Percentiles rank a stretch among this genome's conserved stretches.
phyloP scores from a whole-genome alignment of 2,329 filamentous ascomycete genomes.

The Aspergillus brunneoviolaceus region DNA sequence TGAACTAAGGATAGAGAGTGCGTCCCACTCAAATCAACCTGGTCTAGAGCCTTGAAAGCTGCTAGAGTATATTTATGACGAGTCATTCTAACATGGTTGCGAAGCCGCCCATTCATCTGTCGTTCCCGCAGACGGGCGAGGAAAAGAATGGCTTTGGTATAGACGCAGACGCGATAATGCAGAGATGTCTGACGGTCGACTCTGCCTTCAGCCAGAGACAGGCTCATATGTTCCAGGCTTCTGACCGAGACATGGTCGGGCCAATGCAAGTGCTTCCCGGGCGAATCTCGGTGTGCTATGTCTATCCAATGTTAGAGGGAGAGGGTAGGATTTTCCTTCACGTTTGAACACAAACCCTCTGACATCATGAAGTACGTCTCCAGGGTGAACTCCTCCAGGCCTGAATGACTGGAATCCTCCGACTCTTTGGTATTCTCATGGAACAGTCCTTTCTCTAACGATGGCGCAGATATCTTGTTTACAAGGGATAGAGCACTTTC shows the following conservation, averaged over 20 bases:
- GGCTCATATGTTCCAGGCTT: slow-evolving; percentile 2
- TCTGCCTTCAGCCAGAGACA: background rate
- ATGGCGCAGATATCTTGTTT: background rate
- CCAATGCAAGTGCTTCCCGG: background rate
- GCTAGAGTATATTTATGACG: background rate
- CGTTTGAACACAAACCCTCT: too few species aligned
- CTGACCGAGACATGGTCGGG: background rate
- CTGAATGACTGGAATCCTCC: too few species aligned
- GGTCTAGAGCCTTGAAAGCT: background rate
- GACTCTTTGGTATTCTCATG: background rate
- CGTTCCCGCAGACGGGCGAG: background rate
- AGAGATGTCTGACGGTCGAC: background rate
- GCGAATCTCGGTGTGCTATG: background rate
- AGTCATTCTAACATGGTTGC: too few species aligned
- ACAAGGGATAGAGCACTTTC: background rate
- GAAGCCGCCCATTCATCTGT: background rate
- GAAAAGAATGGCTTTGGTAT: background rate
- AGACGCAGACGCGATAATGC: slow-evolving; percentile 3
- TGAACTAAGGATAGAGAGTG: background rate
- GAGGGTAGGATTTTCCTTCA: too few species aligned
- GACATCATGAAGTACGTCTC: too few species aligned
- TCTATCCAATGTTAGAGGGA: background rate
- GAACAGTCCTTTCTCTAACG: background rate
- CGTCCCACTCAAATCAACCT: background rate
- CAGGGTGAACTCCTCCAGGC: too few species aligned